These are phyloP conservation scores for Penicillium sp. DNA, from an alignment of 2,329 filamentous ascomycete genomes.

Conservation along the genomic window DNA sequence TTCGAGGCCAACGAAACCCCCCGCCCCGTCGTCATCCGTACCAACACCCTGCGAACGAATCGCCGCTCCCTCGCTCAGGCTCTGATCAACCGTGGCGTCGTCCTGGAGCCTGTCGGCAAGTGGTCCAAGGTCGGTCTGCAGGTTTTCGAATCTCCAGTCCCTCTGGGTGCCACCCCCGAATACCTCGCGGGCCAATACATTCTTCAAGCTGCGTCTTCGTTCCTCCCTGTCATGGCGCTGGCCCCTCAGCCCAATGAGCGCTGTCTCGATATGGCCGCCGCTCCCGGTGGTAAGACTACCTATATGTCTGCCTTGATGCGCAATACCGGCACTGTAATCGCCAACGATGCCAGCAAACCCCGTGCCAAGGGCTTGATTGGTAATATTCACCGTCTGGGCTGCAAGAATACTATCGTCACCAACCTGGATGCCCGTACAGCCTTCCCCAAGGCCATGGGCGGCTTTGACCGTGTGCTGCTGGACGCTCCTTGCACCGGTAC, in stretches of 20 bases:
- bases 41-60: conserved; percentile 82
- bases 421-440: conserved; percentile 84
- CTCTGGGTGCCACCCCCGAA: conserved; percentile 90
- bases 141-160: conserved; percentile 84
- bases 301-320: conserved; percentile 96
- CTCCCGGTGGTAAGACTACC: conserved; percentile 92
- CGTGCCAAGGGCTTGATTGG: conserved; percentile 96
- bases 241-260: conserved; percentile 90
- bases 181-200: conserved; percentile 98
- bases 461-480: conserved; percentile 89
- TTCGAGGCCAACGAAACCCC: conserved; percentile 98
- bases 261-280: conserved; percentile 89
- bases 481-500: conserved; percentile 96
- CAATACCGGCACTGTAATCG: conserved; percentile 92
- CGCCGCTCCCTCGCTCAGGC: conserved; percentile 80
- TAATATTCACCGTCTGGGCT: conserved; percentile 92
- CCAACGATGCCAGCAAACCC: conserved; percentile 91
- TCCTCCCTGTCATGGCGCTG: conserved; percentile 95
- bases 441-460: conserved; percentile 90
- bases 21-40: conserved; percentile 89
- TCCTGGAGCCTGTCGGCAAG: conserved; percentile 92
- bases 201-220: conserved; percentile 91
- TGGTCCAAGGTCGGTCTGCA: conserved; percentile 98
- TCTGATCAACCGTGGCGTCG: conserved; percentile 92
- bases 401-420: conserved; percentile 90